Evolutionary conservation across 31 red algal genomes (phyloP).

Genomic region (Endocladia muricata): DNA sequence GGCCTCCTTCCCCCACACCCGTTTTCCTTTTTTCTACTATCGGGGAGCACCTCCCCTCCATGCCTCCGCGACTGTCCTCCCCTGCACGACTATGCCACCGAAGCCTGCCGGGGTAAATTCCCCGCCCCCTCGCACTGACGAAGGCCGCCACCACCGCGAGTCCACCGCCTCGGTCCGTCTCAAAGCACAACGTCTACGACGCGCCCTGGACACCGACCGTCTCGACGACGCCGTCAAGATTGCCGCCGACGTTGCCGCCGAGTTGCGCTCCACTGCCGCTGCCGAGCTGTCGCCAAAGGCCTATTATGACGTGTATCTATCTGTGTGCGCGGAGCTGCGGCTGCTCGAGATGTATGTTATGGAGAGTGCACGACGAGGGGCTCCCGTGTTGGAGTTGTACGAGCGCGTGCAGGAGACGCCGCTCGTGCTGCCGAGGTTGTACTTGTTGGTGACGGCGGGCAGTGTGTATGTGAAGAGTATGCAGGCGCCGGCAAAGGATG

Average conservation of each 20-base stretch:
- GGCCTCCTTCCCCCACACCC: neutral
- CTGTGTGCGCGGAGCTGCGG: constrained; percentile 75
- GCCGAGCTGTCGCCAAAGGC: constrained; percentile 63
- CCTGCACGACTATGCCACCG: constrained; percentile 19
- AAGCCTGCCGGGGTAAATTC: constrained; percentile 6
- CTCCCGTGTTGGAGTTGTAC: constrained; percentile 73
- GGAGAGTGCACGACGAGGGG: constrained; percentile 54
- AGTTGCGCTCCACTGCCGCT: constrained; percentile 48
- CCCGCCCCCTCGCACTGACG: neutral
- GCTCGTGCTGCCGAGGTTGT: constrained; percentile 75
- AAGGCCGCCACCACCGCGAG: constrained; percentile 60
- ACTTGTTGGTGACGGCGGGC: constrained; percentile 76
- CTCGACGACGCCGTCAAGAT: constrained; percentile 70
- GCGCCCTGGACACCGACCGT: constrained; percentile 65
- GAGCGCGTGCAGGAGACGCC: constrained; percentile 84
- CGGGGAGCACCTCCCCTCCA: constrained; percentile 14
- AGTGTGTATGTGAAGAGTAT: constrained; percentile 66
- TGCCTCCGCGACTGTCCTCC: constrained; percentile 30
- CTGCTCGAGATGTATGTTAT: constrained; percentile 67
- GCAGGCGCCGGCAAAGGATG: constrained; percentile 64
- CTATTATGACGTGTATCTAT: constrained; percentile 94
- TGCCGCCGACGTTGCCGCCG: constrained; percentile 69
- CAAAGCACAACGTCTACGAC: constrained; percentile 67
- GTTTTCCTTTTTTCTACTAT: neutral
- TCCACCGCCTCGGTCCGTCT: constrained; percentile 62